Evolutionary conservation across 495 filamentous ascomycete genomes (phyloP).

Genomic region (Hypoxylon fragiforme): DNA sequence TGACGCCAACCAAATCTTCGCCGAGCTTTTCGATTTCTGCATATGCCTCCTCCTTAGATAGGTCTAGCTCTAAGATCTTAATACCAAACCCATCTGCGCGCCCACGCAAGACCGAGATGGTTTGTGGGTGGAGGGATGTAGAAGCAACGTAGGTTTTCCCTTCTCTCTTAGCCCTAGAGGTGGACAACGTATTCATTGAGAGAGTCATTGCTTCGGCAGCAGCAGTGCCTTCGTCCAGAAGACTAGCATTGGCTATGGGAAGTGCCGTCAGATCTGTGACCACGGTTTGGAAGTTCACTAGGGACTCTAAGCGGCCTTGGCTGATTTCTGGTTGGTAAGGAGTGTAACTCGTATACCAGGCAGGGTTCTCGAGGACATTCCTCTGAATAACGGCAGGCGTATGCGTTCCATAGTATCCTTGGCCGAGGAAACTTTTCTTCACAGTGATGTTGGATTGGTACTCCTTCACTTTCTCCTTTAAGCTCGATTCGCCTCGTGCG

Average conservation of each 20-base stretch:
- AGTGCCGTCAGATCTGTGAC: conserved; percentile 88
- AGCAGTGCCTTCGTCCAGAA: conserved; percentile 92
- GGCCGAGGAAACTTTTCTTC: conserved; percentile 74
- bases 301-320: conserved; percentile 88
- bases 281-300: conserved; percentile 96
- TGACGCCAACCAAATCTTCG: conserved; percentile 83
- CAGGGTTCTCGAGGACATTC: conserved; percentile 91
- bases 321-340: conserved; percentile 99
- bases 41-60: conserved; percentile 60
- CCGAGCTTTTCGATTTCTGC: conserved; percentile 71
- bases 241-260: conserved; percentile 89
- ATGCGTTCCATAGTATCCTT: conserved; percentile 84
- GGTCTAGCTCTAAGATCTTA: conserved; percentile 71
- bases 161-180: conserved; percentile 69
- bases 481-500: conserved; percentile 67
- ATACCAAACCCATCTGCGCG: conserved; percentile 95
- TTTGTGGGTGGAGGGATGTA: conserved; percentile 83
- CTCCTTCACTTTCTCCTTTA: conserved; percentile 63
- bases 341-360: conserved; percentile 98
- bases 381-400: conserved; percentile 92
- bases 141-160: conserved; percentile 86
- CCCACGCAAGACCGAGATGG: conserved; percentile 80
- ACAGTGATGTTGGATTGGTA: conserved; percentile 69
- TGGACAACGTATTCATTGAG: conserved; percentile 76
- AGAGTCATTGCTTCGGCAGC: conserved; percentile 98